Conservation (phyloP, 2,329 filamentous ascomycete species). For the Colletotrichum eremochloae region DNA sequence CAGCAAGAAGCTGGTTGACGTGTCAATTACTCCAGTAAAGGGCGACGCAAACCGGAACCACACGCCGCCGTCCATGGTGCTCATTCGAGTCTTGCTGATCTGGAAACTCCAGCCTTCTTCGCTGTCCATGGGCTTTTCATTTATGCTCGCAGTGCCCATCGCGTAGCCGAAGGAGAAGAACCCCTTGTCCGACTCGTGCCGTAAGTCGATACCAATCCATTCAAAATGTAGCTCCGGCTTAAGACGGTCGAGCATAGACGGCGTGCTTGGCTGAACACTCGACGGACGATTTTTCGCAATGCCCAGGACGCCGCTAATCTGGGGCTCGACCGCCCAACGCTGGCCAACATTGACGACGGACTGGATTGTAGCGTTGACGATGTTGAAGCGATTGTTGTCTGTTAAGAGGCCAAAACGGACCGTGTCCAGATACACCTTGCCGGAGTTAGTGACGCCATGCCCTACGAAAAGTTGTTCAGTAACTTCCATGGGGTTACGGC, state of each 20-base stretch:
- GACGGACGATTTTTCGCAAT: constrained; percentile 62
- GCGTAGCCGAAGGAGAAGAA: constrained; percentile 61
- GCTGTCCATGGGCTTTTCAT: constrained; percentile 29
- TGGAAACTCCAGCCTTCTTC: constrained; percentile 63
- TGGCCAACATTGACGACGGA: constrained; percentile 59
- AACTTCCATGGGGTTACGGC: background rate
- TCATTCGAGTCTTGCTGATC: constrained; percentile 58
- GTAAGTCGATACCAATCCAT: constrained; percentile 65
- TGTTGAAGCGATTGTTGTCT: constrained; percentile 49
- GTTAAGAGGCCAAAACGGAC: constrained; percentile 56
- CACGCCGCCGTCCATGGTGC: constrained; percentile 46
- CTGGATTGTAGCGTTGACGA: constrained; percentile 63
- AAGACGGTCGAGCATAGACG: constrained; percentile 61
- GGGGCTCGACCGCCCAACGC: constrained; percentile 57
- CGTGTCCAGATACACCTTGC: constrained; percentile 65
- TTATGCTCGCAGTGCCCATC: constrained; percentile 38
- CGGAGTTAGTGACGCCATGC: constrained; percentile 60
- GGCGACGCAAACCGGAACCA: constrained; percentile 53
- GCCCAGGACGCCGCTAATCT: constrained; percentile 66
- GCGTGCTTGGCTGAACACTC: constrained; percentile 58
- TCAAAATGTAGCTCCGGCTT: constrained; percentile 54
- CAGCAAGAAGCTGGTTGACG: constrained; percentile 76
- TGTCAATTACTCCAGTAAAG: constrained; percentile 73
- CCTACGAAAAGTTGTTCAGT: constrained; percentile 47
- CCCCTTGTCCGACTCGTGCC: constrained; percentile 41